Conservation (phyloP, 176 grass and related monocot species). For the Puccinellia tenuiflora region DNA sequence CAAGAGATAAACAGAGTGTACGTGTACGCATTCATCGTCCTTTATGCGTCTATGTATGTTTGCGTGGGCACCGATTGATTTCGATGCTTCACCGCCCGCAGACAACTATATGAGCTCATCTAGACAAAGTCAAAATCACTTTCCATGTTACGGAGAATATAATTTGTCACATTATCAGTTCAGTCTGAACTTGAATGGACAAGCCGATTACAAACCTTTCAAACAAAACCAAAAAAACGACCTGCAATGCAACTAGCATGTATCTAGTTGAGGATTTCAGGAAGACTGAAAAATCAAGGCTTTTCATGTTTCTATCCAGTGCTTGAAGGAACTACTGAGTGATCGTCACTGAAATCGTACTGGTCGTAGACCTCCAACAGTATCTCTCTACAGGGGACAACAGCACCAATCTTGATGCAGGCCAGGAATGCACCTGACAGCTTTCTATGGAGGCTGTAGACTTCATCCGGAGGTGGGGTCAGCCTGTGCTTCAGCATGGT, state of each 20-base stretch:
- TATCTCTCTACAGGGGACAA: slow-evolving; percentile 83
- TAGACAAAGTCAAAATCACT: not conserved
- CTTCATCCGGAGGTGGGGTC: slow-evolving; percentile 88
- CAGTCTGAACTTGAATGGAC: not conserved
- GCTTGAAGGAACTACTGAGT: slow-evolving; percentile 35
- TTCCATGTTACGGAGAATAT: not conserved
- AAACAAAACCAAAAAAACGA: slow-evolving; percentile 37
- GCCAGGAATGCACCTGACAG: slow-evolving; percentile 91
- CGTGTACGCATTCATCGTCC: not conserved
- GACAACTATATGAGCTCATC: not conserved
- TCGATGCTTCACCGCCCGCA: not conserved
- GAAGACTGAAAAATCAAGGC: not conserved
- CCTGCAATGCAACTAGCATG: slow-evolving; percentile 8
- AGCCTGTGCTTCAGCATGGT: slow-evolving; percentile 90
- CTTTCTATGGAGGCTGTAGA: slow-evolving; percentile 91
- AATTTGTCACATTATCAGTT: not conserved
- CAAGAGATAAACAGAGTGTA: not conserved
- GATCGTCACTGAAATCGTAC: slow-evolving; percentile 47
- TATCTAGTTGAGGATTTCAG: not conserved
- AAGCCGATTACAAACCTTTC: slow-evolving; percentile 21
- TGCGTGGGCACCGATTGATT: not conserved
- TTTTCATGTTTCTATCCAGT: slow-evolving; percentile 23
- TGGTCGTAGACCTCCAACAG: slow-evolving; percentile 59
- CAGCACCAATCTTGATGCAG: slow-evolving; percentile 84
- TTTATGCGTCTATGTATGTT: not conserved